Base-by-base conservation (phyloP, 2,329 filamentous ascomycete species). In the Mycosphaerella arachidis region DNA sequence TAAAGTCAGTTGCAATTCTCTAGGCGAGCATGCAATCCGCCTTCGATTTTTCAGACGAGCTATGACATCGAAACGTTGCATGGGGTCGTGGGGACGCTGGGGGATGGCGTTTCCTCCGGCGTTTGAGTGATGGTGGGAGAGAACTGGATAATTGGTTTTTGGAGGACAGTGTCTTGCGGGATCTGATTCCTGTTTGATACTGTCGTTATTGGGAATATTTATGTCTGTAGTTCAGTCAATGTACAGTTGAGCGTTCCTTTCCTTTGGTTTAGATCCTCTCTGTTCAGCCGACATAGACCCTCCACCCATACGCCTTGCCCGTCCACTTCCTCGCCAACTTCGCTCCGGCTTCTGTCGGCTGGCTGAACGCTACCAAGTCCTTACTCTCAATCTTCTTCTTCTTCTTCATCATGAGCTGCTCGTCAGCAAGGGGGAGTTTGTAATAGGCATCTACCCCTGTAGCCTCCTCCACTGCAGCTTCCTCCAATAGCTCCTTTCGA, bases 291-390 rank as follows among this genome's bases (percentile, higher is more conserved):
- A 79, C 75, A 71, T 87, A 87, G 53, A 87, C 83, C 73, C 79
- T 78, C 85, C 85, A 87, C 52, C 81, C 82, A 59, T 78, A 78
- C 52, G 78, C 74, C 51, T 73, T 74, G 24, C 81, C 83, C 66
- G 82, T 84, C 76, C 84, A 87, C 61, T 79, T 80, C 66, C 81
- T 76, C 8, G 85, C 84, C 63, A 89, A 74, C 46, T 74, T 75
- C 13, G 79, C 80, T 40, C 86, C 86, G 67, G 80, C 82, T 65
- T 82, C 82, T 0, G 86, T 88, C n/a, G 85, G 85, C 67, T 86
- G 84, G 66, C 84, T 86, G 73, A 88, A 87, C 2, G 85, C 85
- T 43, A 87, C 76, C n/a, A 67, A 58, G 10, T 78, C 75, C 70
- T 83, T 85, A 18, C 79, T 75, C 52, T 86, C 77, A 43, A 78